A percentile compares a stretch with the other conserved stretches of the same genome.
Evolutionary conservation across 2,329 filamentous ascomycete genomes (phyloP).

Genomic region (Alternaria sp.): DNA sequence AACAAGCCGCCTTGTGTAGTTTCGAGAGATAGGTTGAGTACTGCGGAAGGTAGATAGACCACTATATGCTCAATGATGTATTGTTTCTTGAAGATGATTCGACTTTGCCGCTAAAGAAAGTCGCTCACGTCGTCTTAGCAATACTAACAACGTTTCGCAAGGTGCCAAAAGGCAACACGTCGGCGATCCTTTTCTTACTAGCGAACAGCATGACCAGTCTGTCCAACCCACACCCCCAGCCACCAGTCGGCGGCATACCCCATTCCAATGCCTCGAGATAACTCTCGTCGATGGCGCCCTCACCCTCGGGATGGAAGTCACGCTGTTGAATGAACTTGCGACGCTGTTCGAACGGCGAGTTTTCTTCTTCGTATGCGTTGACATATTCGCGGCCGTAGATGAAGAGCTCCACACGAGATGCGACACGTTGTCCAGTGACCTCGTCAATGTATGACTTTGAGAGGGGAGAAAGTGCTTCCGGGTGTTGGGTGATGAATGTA

Average conservation of each 20-base stretch:
- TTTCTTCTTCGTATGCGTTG: slow-evolving; percentile 99
- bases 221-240: slow-evolving; percentile 95
- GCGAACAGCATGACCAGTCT: slow-evolving; percentile 90
- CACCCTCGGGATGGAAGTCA: slow-evolving; percentile 45
- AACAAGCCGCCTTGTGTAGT: not conserved
- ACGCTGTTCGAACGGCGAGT: slow-evolving; percentile 86
- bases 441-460: slow-evolving; percentile 85
- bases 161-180: slow-evolving; percentile 89
- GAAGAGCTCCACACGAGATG: slow-evolving; percentile 87
- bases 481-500: slow-evolving; percentile 89
- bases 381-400: slow-evolving; percentile 82
- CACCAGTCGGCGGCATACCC: slow-evolving; percentile 92
- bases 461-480: slow-evolving; percentile 88
- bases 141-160: slow-evolving; percentile 67
- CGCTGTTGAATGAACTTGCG: slow-evolving; percentile 77
- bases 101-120: not conserved
- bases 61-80: not conserved
- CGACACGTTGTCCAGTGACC: slow-evolving; percentile 72
- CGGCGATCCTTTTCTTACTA: slow-evolving; percentile 79
- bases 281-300: slow-evolving; percentile 72
- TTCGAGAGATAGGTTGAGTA: not conserved
- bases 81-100: not conserved
- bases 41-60: not conserved
- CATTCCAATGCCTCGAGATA: slow-evolving; percentile 87
- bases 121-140: slow-evolving; percentile 34